Evolutionary conservation across 441 rosid species (phyloP).

Genomic region (Bocquillonia castaneifolia): DNA sequence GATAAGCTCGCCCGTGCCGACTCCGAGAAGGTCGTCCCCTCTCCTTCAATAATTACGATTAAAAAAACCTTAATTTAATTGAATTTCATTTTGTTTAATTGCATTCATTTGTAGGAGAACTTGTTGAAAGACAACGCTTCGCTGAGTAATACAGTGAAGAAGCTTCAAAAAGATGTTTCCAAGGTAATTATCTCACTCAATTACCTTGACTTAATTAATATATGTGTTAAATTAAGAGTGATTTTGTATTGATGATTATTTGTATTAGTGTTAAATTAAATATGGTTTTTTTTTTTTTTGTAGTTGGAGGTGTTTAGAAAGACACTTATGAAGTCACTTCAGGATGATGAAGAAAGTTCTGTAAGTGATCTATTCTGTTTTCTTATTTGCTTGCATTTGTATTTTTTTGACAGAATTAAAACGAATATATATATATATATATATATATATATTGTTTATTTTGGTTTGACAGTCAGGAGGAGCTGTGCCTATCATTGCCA

Average conservation of each 20-base stretch:
- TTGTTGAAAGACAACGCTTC: constrained; percentile 55
- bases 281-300: too few relatives aligned
- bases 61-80: background rate
- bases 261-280: too few relatives aligned
- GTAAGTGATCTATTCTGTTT: constrained; percentile 27
- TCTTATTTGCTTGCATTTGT: background rate
- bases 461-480: constrained; percentile 48
- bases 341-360: constrained; percentile 62
- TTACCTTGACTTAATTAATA: background rate
- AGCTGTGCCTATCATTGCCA: constrained; percentile 53
- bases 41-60: too few relatives aligned
- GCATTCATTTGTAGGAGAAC: constrained; percentile 45
- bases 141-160: constrained; percentile 54
- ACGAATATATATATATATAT: background rate
- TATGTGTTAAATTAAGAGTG: background rate
- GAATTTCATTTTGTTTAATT: background rate
- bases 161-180: constrained; percentile 82
- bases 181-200: constrained; percentile 67
- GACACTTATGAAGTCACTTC: constrained; percentile 81
- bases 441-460: background rate
- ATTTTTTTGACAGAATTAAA: background rate
- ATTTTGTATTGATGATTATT: background rate
- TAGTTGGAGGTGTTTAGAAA: constrained; percentile 86
- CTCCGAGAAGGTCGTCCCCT: constrained; percentile 62
- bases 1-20: constrained; percentile 57